Evolutionary conservation across 352 stramenopile genomes (phyloP), one percentile per base, ranked within the genome.

Genomic region (Phytophthora agathidicida): DNA sequence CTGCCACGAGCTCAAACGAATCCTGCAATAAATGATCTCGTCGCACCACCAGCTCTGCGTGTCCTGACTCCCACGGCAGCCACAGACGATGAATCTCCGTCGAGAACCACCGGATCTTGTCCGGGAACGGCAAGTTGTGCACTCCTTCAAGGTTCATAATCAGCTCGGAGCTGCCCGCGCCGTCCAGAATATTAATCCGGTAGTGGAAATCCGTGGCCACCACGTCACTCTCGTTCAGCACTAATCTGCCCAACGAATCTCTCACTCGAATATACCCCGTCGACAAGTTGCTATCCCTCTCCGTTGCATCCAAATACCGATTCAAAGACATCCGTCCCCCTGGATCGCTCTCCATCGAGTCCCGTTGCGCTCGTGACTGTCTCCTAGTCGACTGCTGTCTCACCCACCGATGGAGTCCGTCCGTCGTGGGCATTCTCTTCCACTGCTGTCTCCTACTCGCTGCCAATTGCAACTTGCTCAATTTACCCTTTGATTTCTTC

Each of bases 61-160:
- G 84, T 27, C 86, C 86, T 2, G 79, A 89, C 45, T 93, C 85
- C 84, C 84, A 94, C 4, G 85, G 83, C n/a, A 91, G 71, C 82
- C 80, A 89, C 7, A 96, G 58, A 0, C 79, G 80, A 61, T 91
- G 77, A 36, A 88, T 90, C 56, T 94, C 79, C n/a, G 80, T 92
- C 23, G 76, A 89, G 49, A 96, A 93, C 79, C 83, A 92, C 3
- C 82, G 76, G 28, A 90, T 81, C 39, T 94, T 91, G 41, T 91
- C 77, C 0, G 76, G 58, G 60, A 93, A 93, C 16, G 83, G 83
- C 46, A 90, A 63, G 33, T 91, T 90, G 52, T 91, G 80, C 20
- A 94, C 78, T 10, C 78, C 71, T 38, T 94, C 82, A 26, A 94
- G 79, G 65, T 89, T 89, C 84, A 95, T 92, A 51, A 90, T 89